phyloP scores from a whole-genome alignment of 108 stramenopile genomes.

The Mediolabrus comicus region DNA sequence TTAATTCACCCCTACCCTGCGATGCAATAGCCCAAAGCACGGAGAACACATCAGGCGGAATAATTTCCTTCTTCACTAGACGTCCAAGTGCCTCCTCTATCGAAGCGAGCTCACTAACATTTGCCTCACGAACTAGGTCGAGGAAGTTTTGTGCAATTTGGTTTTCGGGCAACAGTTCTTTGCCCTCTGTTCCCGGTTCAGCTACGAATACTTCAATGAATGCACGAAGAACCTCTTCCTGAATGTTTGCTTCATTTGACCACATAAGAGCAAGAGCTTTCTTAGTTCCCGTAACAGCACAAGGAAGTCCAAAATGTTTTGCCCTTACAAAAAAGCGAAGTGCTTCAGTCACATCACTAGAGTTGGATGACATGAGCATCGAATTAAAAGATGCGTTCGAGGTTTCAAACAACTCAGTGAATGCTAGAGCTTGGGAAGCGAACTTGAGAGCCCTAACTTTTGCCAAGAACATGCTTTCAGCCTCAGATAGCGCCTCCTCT shows the following conservation, averaged over 20 bases:
- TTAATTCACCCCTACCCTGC: constrained; percentile 53
- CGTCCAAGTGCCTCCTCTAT: constrained; percentile 92
- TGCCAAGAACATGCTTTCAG: constrained; percentile 54
- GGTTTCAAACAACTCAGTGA: constrained; percentile 81
- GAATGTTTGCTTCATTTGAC: constrained; percentile 81
- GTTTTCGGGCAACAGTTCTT: constrained; percentile 64
- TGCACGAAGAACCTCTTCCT: constrained; percentile 86
- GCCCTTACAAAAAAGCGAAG: constrained; percentile 90
- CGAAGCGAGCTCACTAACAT: constrained; percentile 86
- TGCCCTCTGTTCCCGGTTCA: constrained; percentile 78
- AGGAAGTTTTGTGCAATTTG: constrained; percentile 90
- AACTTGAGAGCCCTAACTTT: constrained; percentile 77
- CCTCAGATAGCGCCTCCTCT: constrained; percentile 41
- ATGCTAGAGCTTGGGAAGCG: constrained; percentile 74
- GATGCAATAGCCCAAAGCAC: constrained; percentile 78
- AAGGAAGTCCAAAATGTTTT: constrained; percentile 89
- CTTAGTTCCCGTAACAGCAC: constrained; percentile 90
- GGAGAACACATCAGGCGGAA: constrained; percentile 81
- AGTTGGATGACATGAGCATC: constrained; percentile 82
- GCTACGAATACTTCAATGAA: constrained; percentile 93
- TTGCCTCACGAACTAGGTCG: constrained; percentile 67
- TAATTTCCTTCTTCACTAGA: constrained; percentile 74
- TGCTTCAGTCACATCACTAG: constrained; percentile 89
- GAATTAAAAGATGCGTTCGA: constrained; percentile 69
- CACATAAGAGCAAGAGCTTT: constrained; percentile 91